Base-by-base conservation (phyloP, 148 eudicot genomes). In the Rhododendron ferrugineum region DNA sequence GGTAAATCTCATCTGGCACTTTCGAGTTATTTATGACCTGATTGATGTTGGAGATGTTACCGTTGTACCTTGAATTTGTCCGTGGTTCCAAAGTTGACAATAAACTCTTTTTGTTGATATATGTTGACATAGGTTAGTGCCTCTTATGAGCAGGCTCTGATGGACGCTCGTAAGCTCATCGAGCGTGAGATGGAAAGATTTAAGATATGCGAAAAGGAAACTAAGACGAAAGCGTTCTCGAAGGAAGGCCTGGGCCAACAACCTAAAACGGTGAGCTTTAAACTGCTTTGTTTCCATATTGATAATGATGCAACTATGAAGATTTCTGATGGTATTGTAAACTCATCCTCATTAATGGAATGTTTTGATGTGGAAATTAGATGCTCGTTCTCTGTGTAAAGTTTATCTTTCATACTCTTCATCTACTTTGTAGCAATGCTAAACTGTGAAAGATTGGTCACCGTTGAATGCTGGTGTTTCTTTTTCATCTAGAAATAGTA, bases 151-250 rank as follows among this genome's bases (percentile, higher is more conserved):
- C 98, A 97, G 96, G 96, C 98, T 87, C 91, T 97, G 90, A 90
- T 97, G 93, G 99, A 97, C 90, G 93, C 99, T 40, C 98, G 99
- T 20, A 97, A 95, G 92, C 94, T 84, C 66, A 97, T 97, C 60
- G 99, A 97, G 89, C 97, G 98, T 84, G 99, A 97, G 90, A 97
- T 97, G 99, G 99, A 97, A 90, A 89, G 98, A 84, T 97, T 97
- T 85, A 97, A 97, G 90, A 95, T 97, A 72, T 97, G 99, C 89
- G 99, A 97, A 90, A 97, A 97, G 86, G 99, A 97, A 90, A 95
- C 99, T 32, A 97, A 97, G 92, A 97, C 98, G 34, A 97, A 97
- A 92, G 99, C 99, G 49, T 97, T 97, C 89, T 97, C 99, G 46
- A 97, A 97, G 89, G 99, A 97, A 92, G 99, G 99, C 87, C 92